These are phyloP conservation scores for Solanum arcanum DNA, from an alignment of 257 asterid species.

Conservation along the genomic window DNA sequence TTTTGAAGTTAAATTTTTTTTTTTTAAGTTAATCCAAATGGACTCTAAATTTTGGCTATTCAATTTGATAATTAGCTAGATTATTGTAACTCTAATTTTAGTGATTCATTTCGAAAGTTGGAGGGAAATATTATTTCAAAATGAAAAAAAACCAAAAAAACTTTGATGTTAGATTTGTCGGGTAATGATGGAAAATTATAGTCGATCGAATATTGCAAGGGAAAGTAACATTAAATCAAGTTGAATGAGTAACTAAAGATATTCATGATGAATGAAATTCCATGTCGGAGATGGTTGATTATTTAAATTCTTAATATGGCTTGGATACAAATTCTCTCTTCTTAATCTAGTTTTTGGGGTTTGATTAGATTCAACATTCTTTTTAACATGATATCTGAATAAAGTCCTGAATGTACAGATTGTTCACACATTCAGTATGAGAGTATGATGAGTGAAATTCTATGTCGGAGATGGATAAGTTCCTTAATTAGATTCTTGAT, in stretches of 20 bases:
- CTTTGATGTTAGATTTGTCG: background rate
- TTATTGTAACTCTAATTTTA: background rate
- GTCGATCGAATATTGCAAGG: background rate
- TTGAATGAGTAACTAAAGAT: background rate
- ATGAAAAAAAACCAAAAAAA: background rate
- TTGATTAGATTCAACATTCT: too few relatives aligned
- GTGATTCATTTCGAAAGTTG: background rate
- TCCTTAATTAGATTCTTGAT: background rate
- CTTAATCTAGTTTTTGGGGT: background rate
- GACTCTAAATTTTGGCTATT: too few relatives aligned
- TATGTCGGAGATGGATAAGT: too few relatives aligned
- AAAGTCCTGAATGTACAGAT: background rate
- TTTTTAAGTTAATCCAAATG: too few relatives aligned
- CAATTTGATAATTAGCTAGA: background rate
- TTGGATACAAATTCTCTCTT: background rate
- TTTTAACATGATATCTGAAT: background rate
- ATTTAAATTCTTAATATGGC: background rate
- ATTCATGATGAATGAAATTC: background rate
- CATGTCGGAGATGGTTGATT: background rate
- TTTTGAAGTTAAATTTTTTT: fast-evolving
- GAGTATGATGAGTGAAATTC: background rate
- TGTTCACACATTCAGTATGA: background rate
- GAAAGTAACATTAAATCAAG: background rate
- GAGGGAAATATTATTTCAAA: background rate
- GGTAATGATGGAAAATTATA: background rate